These are phyloP conservation scores for Paramecium octaurelia DNA, from an alignment of 73 alveolate species.

Conservation along the genomic window DNA sequence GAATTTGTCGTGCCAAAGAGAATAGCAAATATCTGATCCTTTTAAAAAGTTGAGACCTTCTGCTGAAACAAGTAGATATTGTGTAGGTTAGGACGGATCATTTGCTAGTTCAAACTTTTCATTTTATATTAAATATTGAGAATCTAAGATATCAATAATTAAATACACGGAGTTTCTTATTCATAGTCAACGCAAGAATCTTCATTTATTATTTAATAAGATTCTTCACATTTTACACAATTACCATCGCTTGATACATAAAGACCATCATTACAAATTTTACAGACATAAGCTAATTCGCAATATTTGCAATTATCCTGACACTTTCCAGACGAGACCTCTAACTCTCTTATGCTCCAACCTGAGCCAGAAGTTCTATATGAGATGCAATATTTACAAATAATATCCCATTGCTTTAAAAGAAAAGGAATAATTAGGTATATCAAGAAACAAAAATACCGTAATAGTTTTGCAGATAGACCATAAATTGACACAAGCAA, in stretches of 20 bases:
- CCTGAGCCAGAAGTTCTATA: background rate
- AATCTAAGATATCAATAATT: background rate
- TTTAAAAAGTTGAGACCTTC: background rate
- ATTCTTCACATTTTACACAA: background rate
- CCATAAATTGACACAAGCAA: background rate
- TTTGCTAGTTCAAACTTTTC: background rate
- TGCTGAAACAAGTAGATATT: background rate
- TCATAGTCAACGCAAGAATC: background rate
- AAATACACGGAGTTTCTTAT: background rate
- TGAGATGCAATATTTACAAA: background rate
- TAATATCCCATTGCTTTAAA: background rate
- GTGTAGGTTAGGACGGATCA: background rate
- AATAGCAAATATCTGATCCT: background rate
- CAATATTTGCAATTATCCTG: background rate
- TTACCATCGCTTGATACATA: background rate
- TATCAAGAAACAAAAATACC: background rate
- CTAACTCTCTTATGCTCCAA: background rate
- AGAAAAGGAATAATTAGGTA: background rate
- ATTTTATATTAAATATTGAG: background rate
- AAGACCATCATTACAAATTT: background rate
- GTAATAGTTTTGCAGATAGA: background rate
- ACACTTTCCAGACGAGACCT: background rate
- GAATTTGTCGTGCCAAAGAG: background rate
- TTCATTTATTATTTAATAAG: background rate
- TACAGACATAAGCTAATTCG: background rate